phyloP scores from a whole-genome alignment of 106 monocot species.

The Gastrodia elata region DNA sequence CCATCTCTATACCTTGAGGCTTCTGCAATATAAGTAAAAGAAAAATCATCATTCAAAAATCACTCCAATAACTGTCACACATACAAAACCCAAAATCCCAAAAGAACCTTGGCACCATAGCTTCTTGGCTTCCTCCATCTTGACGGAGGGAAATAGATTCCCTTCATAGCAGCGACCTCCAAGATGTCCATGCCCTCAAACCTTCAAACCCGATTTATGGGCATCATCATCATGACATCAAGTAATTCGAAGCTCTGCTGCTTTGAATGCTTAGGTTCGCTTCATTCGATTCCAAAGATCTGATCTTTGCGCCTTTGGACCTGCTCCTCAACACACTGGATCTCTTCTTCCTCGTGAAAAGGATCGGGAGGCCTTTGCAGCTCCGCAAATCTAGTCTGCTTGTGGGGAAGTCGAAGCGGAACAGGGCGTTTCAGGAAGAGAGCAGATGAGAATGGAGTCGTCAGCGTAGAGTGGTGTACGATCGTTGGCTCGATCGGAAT shows the following conservation, averaged over 20 bases:
- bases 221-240: slow-evolving; percentile 2
- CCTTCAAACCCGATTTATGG: neutral
- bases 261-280: too few species aligned
- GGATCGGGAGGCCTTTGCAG: neutral
- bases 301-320: neutral
- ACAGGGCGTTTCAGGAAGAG: neutral
- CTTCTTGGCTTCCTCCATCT: slow-evolving; percentile 3
- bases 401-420: neutral
- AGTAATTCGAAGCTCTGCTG: neutral
- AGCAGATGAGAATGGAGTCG: slow-evolving; percentile 7
- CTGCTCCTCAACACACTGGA: neutral
- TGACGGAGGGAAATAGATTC: slow-evolving; percentile 2
- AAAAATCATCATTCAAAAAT: neutral
- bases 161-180: slow-evolving; percentile 6
- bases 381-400: neutral
- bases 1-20: too few species aligned
- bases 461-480: neutral
- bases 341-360: neutral
- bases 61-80: neutral
- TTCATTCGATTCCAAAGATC: neutral
- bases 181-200: slow-evolving; percentile 3
- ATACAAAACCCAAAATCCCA: neutral
- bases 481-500: too few species aligned
- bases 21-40: neutral
- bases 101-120: slow-evolving; percentile 1